Evolutionary conservation across 257 asterid species (phyloP).

Genomic region (Nicotiana noctiflora): DNA sequence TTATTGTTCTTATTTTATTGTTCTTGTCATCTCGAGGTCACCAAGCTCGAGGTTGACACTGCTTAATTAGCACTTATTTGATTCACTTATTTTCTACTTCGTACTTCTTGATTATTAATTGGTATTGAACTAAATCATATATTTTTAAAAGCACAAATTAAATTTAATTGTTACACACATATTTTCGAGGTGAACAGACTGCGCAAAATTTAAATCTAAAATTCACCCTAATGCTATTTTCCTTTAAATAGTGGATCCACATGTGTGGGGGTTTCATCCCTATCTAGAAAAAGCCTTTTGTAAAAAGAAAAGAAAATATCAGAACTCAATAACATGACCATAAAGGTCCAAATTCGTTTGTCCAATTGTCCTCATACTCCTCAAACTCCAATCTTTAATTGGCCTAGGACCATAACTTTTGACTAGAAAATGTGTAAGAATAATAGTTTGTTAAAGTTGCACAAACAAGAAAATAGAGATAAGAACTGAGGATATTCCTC

Average conservation of each 20-base stretch:
- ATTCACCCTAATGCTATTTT: neutral
- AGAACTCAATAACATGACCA: neutral
- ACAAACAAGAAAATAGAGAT: constrained; percentile 10
- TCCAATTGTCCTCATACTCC: neutral
- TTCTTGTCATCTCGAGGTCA: no score
- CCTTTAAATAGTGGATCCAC: neutral
- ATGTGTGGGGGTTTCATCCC: neutral
- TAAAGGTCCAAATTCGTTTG: constrained; percentile 2
- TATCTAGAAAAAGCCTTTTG: neutral
- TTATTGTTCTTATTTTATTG: no score
- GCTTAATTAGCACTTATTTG: no score
- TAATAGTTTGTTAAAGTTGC: constrained; percentile 47
- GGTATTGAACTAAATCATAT: no score
- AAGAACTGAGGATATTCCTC: constrained; percentile 25
- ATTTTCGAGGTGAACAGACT: no score
- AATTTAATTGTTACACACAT: no score
- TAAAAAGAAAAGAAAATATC: neutral
- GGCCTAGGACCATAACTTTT: constrained; percentile 11
- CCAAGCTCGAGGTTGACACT: no score
- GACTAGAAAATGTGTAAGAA: constrained; percentile 12
- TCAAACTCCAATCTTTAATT: neutral
- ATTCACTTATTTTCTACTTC: no score
- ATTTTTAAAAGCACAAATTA: no score
- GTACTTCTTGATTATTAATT: no score
- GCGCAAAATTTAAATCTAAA: neutral